These are phyloP conservation scores for Fusarium zealandicum DNA, from an alignment of 2,329 filamentous ascomycete species.

Conservation along the genomic window DNA sequence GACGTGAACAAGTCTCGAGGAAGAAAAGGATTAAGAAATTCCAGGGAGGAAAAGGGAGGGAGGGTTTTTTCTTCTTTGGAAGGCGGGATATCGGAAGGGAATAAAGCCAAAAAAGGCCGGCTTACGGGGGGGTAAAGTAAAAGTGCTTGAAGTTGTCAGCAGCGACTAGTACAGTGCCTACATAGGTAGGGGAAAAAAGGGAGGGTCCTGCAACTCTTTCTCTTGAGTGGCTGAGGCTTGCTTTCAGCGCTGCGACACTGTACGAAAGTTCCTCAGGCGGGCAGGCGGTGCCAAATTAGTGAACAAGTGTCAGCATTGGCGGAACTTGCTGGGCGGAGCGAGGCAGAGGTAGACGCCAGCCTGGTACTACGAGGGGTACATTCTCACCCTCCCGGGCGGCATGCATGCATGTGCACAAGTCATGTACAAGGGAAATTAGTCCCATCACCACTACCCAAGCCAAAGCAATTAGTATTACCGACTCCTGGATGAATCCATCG, in stretches of 20 bases:
- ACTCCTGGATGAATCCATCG: not conserved
- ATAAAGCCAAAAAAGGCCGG: not conserved
- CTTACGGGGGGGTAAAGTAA: not conserved
- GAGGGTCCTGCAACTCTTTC: not conserved
- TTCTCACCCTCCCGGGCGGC: not conserved
- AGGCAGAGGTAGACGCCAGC: not conserved
- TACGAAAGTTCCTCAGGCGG: constrained; percentile 7
- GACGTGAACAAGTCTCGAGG: constrained; percentile 1
- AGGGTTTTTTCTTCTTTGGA: constrained; percentile 16
- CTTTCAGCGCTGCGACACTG: not conserved
- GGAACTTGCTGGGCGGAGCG: constrained; percentile 4
- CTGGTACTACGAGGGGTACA: not conserved
- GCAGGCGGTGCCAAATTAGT: constrained; percentile 29
- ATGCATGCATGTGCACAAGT: not conserved
- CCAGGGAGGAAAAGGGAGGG: constrained; percentile 13
- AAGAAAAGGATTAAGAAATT: constrained; percentile 6
- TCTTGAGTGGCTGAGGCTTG: not conserved
- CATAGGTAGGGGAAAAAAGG: not conserved
- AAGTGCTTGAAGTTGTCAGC: not conserved
- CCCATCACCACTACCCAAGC: not conserved
- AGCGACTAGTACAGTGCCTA: no score
- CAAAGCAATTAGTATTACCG: constrained; percentile 4
- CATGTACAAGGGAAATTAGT: constrained; percentile 7
- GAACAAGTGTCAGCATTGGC: constrained; percentile 37
- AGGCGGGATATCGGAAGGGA: not conserved